phyloP scores from a whole-genome alignment of 305 asterid species.

The Solanum hybrid region DNA sequence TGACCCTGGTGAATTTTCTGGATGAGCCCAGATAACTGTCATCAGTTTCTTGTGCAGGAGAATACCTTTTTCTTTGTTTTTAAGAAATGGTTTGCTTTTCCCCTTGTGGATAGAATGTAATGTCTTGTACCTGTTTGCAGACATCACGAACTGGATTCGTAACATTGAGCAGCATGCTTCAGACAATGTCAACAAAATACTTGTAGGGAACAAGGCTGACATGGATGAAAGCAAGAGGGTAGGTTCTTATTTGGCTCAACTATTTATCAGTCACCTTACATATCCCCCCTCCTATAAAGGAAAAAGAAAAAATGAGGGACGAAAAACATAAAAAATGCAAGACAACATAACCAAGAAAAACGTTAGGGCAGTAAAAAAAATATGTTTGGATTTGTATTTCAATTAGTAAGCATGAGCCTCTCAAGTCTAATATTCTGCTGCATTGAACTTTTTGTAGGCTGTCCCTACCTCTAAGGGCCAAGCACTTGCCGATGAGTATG shows the following conservation, averaged over 20 bases:
- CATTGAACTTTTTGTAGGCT: constrained; percentile 15
- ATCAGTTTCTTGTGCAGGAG: not conserved
- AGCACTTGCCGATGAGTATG: constrained; percentile 40
- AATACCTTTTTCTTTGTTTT: not conserved
- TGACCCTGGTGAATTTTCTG: not conserved
- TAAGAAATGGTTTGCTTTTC: not conserved
- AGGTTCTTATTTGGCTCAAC: not conserved
- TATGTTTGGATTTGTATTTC: not conserved
- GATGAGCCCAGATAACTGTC: not conserved
- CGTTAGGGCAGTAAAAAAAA: not conserved
- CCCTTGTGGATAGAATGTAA: not conserved
- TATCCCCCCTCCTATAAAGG: not conserved
- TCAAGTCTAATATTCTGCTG: not conserved
- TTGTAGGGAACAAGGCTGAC: constrained; percentile 72
- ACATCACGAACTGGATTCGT: constrained; percentile 64
- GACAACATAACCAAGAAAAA: not conserved
- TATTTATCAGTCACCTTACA: not conserved
- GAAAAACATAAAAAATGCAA: not conserved
- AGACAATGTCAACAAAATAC: constrained; percentile 59
- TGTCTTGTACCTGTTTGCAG: constrained; percentile 20
- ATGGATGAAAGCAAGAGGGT: constrained; percentile 84
- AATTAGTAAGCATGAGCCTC: not conserved
- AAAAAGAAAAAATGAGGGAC: not conserved
- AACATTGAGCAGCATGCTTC: constrained; percentile 60
- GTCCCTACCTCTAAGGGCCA: constrained; percentile 37